These are phyloP conservation scores for Camelina neglecta DNA, from an alignment of 345 rosid genomes.

Conservation along the genomic window DNA sequence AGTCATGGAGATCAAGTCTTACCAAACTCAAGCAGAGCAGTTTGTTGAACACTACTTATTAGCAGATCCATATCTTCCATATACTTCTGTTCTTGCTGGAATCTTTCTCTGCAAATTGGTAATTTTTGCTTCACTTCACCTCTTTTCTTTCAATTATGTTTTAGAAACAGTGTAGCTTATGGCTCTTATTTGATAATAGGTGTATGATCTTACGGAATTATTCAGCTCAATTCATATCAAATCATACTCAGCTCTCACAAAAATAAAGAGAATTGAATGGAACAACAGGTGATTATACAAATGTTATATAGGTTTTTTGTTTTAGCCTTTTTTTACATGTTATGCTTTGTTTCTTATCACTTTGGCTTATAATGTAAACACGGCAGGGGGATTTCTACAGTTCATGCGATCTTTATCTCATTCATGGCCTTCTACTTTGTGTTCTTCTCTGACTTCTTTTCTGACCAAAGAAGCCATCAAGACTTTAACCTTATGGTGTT, in stretches of 20 bases:
- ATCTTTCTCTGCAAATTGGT: constrained; percentile 85
- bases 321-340: background rate
- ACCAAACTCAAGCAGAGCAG: constrained; percentile 66
- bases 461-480: constrained; percentile 49
- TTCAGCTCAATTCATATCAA: constrained; percentile 65
- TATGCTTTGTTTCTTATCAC: constrained; percentile 20
- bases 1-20: constrained; percentile 62
- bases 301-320: constrained; percentile 1
- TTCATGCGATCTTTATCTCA: constrained; percentile 73
- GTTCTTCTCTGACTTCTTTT: constrained; percentile 76
- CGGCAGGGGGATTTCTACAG: constrained; percentile 79
- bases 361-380: constrained; percentile 22
- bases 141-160: background rate
- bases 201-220: constrained; percentile 65
- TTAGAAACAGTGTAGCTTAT: background rate
- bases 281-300: constrained; percentile 65
- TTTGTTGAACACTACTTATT: constrained; percentile 67
- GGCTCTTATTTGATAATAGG: constrained; percentile 46
- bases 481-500: constrained; percentile 51
- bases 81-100: constrained; percentile 74
- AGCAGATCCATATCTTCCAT: constrained; percentile 71
- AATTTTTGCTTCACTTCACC: constrained; percentile 26
- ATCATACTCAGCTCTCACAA: constrained; percentile 62
- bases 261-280: constrained; percentile 77
- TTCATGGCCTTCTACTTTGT: constrained; percentile 69